phyloP scores from a whole-genome alignment of 164 flowering plant genomes.

The Liriodendron chinense region DNA sequence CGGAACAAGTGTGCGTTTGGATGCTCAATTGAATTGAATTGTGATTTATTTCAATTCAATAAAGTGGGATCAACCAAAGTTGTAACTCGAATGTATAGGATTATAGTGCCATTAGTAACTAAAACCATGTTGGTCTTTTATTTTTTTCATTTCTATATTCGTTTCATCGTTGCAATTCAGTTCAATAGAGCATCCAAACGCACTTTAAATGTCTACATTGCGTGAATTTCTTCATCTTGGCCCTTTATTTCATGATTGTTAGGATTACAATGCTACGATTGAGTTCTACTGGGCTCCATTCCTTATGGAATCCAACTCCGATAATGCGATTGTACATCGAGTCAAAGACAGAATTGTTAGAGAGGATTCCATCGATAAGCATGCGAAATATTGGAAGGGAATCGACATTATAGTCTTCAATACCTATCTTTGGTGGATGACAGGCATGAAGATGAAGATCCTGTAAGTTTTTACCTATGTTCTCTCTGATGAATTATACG shows the following conservation, averaged over 20 bases:
- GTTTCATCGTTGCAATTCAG: background rate
- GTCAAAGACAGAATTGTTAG: slow-evolving; percentile 63
- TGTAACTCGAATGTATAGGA: no score
- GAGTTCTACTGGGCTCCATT: slow-evolving; percentile 99
- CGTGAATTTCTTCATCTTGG: background rate
- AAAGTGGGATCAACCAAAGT: no score
- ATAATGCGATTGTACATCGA: slow-evolving; percentile 57
- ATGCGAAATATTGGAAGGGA: slow-evolving; percentile 61
- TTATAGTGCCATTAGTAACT: no score
- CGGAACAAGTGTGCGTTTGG: no score
- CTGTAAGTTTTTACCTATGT: slow-evolving; percentile 29
- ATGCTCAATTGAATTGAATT: no score
- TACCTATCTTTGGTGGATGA: slow-evolving; percentile 82
- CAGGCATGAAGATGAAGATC: slow-evolving; percentile 62
- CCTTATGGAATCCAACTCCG: slow-evolving; percentile 84
- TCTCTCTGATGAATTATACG: no score
- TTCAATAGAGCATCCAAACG: no score
- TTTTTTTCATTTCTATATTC: background rate
- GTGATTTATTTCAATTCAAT: no score
- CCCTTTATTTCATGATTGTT: background rate
- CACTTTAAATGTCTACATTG: background rate
- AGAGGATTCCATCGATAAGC: slow-evolving; percentile 64
- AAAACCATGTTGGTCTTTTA: no score
- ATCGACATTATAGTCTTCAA: slow-evolving; percentile 70
- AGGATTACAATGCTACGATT: slow-evolving; percentile 90